Base-by-base conservation (phyloP, 2,329 filamentous ascomycete species). In the Fusarium irregulare region DNA sequence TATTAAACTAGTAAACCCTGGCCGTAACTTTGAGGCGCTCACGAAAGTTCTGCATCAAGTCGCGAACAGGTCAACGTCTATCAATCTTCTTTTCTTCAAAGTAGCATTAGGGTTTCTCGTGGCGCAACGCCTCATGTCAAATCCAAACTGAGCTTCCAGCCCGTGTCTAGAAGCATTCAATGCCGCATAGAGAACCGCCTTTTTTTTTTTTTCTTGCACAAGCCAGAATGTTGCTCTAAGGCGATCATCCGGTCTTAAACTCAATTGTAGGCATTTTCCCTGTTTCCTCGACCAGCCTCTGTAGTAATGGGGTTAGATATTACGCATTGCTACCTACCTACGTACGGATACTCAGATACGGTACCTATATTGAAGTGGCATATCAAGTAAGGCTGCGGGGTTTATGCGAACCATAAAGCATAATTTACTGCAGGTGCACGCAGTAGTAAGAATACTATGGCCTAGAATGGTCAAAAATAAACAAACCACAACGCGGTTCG, bases 111-210 rank as follows among this genome's bases (percentile, higher is more conserved):
- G 53, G 50, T 44, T 55, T 30, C 18, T 23, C 42, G 56, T 40
- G 56, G 65, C 53, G 56, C 34, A 55, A 46, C 56, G 62, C 62
- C 49, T 60, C 49, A 45, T 58, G 53, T 45, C 40, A 60, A 32
- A 20, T 49, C n/a, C 48, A 59, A 57, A 46, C 66, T 71, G 66
- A 65, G 56, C 56, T 68, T 59, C 58, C 66, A 72, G 63, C 70
- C 63, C 70, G 45, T 56, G 40, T 54, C 55, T 56, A 23, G 32
- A 71, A 67, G 56, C 54, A 54, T 55, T 42, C 37, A 46, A 60
- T 34, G 42, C 42, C 53, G 32, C 56, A 53, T 58, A 30, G 27
- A 49, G 50, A 47, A 21, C 54, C 45, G 55, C 55, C 46, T 23
- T 25, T 28, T 25, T 28, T 30, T 11, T 28, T 30, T 30, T 30